Base-by-base conservation (phyloP, 768 basidiomycete genomes). In the Lentinula lateritia region DNA sequence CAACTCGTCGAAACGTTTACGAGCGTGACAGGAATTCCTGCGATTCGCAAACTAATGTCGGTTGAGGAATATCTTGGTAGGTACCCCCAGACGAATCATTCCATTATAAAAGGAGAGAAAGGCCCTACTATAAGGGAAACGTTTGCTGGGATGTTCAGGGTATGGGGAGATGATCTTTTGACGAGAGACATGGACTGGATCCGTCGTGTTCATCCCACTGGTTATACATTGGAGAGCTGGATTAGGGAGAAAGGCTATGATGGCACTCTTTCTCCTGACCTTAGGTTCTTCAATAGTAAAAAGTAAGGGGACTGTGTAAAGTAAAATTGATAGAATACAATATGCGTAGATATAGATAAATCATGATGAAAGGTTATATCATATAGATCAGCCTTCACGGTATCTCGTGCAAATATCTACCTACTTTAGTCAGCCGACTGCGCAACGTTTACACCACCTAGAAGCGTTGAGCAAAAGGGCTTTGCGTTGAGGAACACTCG, bases 151-250 rank as follows among this genome's bases (percentile, higher is more conserved):
- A 81, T 75, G 68, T 83, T 77, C 78, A 70, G 71, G n/a, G 58
- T 74, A 53, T 82, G 72, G 70, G 67, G 76, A 32, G 81, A 83
- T 56, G 76, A 76, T 63, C 66, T 80, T 45, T 67, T 82, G 43
- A 72, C 69, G 65, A 70, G 76, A 64, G 76, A 83, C 61, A 75
- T 78, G 73, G 74, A 75, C 5, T 80, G 79, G 78, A 70, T 80
- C 28, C 65, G 74, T 55, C 70, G 67, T 16, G 66, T 78, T 15
- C 72, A 81, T 67, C 77, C 79, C 0, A 63, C 65, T 6, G 66
- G 68, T 2, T 62, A 74, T 52, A 74, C 72, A 1, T 64, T 80
- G 28, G 76, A 78, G 66, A 72, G 64, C 41, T 80, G 78, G 78
- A 77, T 80, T 71, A 70, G 71, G 61, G 66, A 70, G 63, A 73